These are phyloP conservation scores for Porcisia hertigi DNA, from an alignment of 208 protist genomes.

Conservation along the genomic window DNA sequence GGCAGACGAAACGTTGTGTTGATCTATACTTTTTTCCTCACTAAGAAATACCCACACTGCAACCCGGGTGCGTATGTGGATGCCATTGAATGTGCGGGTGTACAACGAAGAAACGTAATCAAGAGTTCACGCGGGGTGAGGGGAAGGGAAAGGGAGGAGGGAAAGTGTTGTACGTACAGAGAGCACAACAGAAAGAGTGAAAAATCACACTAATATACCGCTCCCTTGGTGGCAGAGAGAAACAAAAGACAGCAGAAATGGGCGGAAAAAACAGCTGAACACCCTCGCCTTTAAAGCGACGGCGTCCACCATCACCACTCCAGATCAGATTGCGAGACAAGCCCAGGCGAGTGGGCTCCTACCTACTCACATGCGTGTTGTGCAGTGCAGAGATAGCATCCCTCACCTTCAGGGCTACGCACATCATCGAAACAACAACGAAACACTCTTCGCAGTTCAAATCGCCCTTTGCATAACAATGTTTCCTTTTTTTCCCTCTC, in stretches of 20 bases:
- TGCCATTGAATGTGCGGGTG: neutral
- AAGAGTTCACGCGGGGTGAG: neutral
- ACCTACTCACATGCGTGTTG: neutral
- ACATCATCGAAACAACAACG: neutral
- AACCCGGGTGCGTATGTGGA: neutral
- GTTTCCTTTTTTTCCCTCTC: neutral
- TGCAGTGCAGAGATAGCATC: too few relatives aligned
- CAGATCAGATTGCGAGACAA: neutral
- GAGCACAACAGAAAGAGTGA: neutral
- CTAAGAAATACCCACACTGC: constrained; percentile 19
- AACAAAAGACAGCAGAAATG: neutral
- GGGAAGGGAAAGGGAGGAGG: neutral
- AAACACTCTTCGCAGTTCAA: neutral
- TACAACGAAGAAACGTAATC: neutral
- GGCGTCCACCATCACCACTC: neutral
- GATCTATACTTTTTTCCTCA: constrained; percentile 11
- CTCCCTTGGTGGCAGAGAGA: neutral
- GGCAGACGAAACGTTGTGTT: neutral
- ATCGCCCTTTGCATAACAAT: too few relatives aligned
- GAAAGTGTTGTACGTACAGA: neutral
- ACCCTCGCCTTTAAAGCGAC: neutral
- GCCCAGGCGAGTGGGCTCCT: neutral
- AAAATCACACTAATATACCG: neutral
- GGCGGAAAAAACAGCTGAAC: neutral
- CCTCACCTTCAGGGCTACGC: neutral